Percentiles rank a stretch among this genome's conserved stretches.
phyloP scores from a whole-genome alignment of 352 stramenopile species.

The Phytophthora crassamura region DNA sequence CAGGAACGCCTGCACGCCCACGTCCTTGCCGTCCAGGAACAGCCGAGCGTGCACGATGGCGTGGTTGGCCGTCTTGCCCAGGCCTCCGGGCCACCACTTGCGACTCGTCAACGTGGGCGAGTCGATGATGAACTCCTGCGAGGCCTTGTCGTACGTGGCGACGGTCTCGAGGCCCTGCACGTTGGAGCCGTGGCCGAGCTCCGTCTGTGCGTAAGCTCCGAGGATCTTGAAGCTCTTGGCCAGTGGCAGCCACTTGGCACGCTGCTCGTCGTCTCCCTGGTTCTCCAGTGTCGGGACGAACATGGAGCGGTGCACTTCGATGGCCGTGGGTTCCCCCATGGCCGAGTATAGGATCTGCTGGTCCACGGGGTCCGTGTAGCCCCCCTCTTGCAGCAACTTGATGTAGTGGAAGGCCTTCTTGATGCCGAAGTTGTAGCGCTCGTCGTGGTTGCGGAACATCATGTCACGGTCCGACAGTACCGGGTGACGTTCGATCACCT shows the following conservation, averaged over 20 bases:
- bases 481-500: slow-evolving; percentile 44
- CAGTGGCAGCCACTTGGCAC: slow-evolving; percentile 67
- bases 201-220: slow-evolving; percentile 89
- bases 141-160: slow-evolving; percentile 70
- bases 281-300: slow-evolving; percentile 65
- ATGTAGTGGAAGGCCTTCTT: slow-evolving; percentile 53
- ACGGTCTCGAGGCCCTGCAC: slow-evolving; percentile 42
- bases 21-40: slow-evolving; percentile 32
- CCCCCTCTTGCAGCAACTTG: slow-evolving; percentile 40
- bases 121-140: slow-evolving; percentile 94
- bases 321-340: slow-evolving; percentile 51
- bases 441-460: slow-evolving; percentile 51
- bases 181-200: slow-evolving; percentile 44
- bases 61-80: slow-evolving; percentile 45
- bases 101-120: slow-evolving; percentile 93
- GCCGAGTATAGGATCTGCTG: slow-evolving; percentile 48
- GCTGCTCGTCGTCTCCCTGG: slow-evolving; percentile 66
- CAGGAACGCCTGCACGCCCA: slow-evolving; percentile 39
- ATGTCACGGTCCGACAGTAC: slow-evolving; percentile 56
- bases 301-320: slow-evolving; percentile 56
- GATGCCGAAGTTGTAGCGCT: slow-evolving; percentile 38
- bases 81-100: slow-evolving; percentile 94
- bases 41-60: slow-evolving; percentile 39
- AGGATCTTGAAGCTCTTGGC: slow-evolving; percentile 71
- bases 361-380: slow-evolving; percentile 38